Conservation (phyloP, 2,329 filamentous ascomycete species). For the Ceratocystis eucalypticola region DNA sequence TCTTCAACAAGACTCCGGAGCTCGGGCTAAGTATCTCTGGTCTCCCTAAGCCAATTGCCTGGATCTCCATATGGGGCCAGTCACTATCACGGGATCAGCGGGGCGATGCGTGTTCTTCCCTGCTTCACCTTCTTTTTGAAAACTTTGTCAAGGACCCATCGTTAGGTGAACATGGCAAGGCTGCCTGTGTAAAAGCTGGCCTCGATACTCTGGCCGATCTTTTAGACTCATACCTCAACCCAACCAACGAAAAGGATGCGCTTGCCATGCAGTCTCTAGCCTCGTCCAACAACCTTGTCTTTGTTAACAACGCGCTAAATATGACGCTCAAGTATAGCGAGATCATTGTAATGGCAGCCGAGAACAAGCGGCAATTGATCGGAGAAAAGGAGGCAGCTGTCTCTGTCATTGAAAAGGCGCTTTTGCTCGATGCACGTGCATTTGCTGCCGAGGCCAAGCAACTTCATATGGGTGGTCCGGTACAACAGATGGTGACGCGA, state of each 20-base stretch:
- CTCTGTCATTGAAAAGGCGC: slow-evolving; percentile 40
- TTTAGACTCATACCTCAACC: slow-evolving; percentile 41
- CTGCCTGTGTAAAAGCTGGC: slow-evolving; percentile 50
- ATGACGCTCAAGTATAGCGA: slow-evolving; percentile 49
- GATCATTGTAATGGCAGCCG: slow-evolving; percentile 43
- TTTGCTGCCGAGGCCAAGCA: slow-evolving; percentile 37
- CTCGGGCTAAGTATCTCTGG: slow-evolving; percentile 17
- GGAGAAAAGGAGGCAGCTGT: slow-evolving; percentile 26
- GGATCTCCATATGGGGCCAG: slow-evolving; percentile 63
- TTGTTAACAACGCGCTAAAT: slow-evolving; percentile 52
- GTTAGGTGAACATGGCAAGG: slow-evolving; percentile 44
- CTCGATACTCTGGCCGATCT: slow-evolving; percentile 46
- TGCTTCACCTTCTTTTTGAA: slow-evolving; percentile 61
- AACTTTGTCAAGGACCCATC: slow-evolving; percentile 41
- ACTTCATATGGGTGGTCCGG: slow-evolving; percentile 44
- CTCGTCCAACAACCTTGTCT: slow-evolving; percentile 43
- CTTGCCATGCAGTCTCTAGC: slow-evolving; percentile 26
- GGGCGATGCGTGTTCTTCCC: slow-evolving; percentile 64
- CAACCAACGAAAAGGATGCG: slow-evolving; percentile 22
- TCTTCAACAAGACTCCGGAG: slow-evolving; percentile 48
- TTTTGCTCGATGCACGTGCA: slow-evolving; percentile 33
- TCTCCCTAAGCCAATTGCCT: slow-evolving; percentile 53
- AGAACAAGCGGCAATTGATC: slow-evolving; percentile 29
- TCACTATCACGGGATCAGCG: slow-evolving; percentile 66
- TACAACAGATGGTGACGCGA: slow-evolving; percentile 54